A percentile compares a stretch with the other conserved stretches of the same genome.
Conservation (phyloP, 2,329 filamentous ascomycete genomes). For the Dactylonectria estremocensis region DNA sequence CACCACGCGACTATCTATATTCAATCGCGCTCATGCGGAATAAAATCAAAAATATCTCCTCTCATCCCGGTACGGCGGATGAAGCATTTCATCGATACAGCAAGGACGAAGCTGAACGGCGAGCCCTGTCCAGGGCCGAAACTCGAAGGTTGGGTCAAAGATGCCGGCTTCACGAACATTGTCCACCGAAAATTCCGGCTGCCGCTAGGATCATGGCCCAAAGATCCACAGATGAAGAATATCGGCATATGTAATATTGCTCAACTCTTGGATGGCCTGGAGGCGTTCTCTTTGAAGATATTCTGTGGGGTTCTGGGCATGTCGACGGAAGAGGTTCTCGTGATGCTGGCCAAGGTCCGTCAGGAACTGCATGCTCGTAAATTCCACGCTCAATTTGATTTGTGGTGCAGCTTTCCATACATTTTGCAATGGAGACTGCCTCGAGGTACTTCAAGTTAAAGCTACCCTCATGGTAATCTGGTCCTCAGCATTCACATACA, state of each 20-base stretch:
- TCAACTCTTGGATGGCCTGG: neutral
- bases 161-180: neutral
- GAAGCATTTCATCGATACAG: neutral
- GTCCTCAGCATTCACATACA: neutral
- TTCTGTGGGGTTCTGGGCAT: neutral
- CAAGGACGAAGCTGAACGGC: neutral
- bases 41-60: too few relatives aligned
- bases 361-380: neutral
- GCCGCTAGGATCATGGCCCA: neutral
- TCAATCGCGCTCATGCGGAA: too few relatives aligned
- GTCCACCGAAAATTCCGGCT: neutral
- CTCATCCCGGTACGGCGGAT: too few relatives aligned
- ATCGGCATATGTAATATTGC: neutral
- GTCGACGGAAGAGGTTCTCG: neutral
- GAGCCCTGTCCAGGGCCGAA: neutral
- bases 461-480: slow-evolving; percentile 3
- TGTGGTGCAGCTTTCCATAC: too few relatives aligned
- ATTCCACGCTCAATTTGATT: neutral
- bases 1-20: too few relatives aligned
- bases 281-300: neutral
- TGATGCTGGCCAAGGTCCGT: neutral
- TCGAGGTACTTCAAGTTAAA: slow-evolving; percentile 8
- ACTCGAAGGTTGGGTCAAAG: neutral
- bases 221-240: neutral
- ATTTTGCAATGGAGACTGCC: too few relatives aligned